These are phyloP conservation scores for Lumnitzera racemosa DNA, from an alignment of 345 rosid species.

Conservation along the genomic window DNA sequence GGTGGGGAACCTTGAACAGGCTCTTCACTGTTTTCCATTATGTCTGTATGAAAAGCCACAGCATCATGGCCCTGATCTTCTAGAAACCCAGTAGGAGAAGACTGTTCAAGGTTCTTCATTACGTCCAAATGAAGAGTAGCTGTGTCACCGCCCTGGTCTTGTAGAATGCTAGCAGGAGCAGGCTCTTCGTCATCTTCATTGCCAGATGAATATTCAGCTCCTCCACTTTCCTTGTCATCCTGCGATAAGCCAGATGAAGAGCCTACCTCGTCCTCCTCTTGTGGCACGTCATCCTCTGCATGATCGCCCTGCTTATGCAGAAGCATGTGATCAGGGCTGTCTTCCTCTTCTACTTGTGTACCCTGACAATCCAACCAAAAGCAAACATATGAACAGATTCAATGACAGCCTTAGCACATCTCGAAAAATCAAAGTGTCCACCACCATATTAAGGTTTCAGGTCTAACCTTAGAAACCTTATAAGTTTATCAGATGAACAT, in stretches of 20 bases:
- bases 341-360: constrained; percentile 27
- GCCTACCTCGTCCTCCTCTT: constrained; percentile 8
- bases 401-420: too few species aligned
- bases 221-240: constrained; percentile 1
- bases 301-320: constrained; percentile 20
- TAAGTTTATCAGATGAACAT: background rate
- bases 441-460: background rate
- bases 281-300: constrained; percentile 1
- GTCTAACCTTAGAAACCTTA: background rate
- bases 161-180: constrained; percentile 3
- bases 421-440: too few species aligned
- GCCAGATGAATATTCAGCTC: constrained; percentile 8
- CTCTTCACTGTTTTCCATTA: constrained; percentile 24
- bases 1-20: constrained; percentile 16
- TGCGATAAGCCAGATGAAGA: background rate
- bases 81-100: constrained; percentile 1
- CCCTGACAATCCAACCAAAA: constrained; percentile 5
- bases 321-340: constrained; percentile 16
- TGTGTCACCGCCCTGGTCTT: background rate
- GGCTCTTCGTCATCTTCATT: constrained; percentile 12
- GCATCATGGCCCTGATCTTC: background rate
- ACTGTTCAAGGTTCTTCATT: constrained; percentile 6
- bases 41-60: constrained; percentile 5
- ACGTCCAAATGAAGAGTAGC: background rate
- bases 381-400: background rate